Evolutionary conservation across 768 basidiomycete species (phyloP).

Genomic region (Hygrocybe punicea): DNA sequence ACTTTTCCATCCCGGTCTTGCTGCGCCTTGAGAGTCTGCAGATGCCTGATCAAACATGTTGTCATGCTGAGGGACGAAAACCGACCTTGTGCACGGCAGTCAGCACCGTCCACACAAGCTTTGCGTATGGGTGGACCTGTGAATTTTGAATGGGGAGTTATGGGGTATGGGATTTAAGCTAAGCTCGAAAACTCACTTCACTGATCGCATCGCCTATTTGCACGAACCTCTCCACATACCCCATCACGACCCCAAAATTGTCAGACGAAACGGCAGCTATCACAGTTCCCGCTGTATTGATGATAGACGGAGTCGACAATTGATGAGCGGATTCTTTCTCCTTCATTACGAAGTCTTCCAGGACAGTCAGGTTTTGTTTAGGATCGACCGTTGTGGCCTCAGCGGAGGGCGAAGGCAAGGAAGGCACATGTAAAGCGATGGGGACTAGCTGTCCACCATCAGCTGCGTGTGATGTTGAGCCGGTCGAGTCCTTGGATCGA

Average conservation of each 20-base stretch:
- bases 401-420: background rate
- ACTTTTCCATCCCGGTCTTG: background rate
- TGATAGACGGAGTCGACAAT: background rate
- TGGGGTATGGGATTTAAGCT: background rate
- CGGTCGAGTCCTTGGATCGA: background rate
- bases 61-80: background rate
- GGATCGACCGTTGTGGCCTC: background rate
- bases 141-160: background rate
- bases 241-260: background rate
- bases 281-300: background rate
- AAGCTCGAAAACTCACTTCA: background rate
- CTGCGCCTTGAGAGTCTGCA: background rate
- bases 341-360: background rate
- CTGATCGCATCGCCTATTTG: background rate
- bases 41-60: background rate
- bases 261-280: background rate
- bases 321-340: background rate
- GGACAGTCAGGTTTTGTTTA: background rate
- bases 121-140: constrained; percentile 2
- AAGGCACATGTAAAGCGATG: background rate
- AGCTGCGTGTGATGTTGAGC: background rate
- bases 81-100: background rate
- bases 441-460: background rate
- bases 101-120: background rate
- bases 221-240: background rate